Percentiles rank a stretch among this genome's conserved stretches.
These are phyloP conservation scores for Fusarium staphyleae DNA, from an alignment of 2,329 filamentous ascomycete genomes.

Conservation along the genomic window DNA sequence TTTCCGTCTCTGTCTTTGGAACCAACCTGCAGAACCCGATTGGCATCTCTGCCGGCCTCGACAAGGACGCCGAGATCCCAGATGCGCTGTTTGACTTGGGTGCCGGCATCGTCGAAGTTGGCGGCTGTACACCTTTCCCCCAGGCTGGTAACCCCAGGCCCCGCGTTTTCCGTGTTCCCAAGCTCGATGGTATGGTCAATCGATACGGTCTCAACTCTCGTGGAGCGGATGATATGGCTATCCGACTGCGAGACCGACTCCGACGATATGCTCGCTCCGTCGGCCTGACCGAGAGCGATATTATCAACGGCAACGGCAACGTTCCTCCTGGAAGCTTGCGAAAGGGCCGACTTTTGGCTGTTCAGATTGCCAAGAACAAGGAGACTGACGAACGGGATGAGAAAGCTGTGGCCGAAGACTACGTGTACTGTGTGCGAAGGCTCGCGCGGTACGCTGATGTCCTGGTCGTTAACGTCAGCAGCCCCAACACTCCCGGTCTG, in stretches of 20 bases:
- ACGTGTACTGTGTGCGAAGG: conserved; percentile 86
- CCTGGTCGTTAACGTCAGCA: conserved; percentile 97
- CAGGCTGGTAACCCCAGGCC: conserved; percentile 89
- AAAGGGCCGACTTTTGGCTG: conserved; percentile 78
- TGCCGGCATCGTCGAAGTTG: conserved; percentile 87
- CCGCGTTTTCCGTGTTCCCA: conserved; percentile 85
- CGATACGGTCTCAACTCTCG: conserved; percentile 94
- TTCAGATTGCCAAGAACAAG: conserved; percentile 98
- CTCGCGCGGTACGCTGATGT: conserved; percentile 91
- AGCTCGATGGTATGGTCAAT: conserved; percentile 89
- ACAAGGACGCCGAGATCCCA: conserved; percentile 92
- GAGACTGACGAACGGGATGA: conserved; percentile 85
- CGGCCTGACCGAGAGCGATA: conserved; percentile 73
- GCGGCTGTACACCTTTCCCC: conserved; percentile 85
- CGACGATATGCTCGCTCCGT: conserved; percentile 75
- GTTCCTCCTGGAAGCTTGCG: conserved; percentile 85
- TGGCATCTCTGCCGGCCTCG: conserved; percentile 92
- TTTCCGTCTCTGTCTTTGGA: conserved; percentile 70
- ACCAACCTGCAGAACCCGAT: conserved; percentile 82
- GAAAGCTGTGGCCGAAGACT: conserved; percentile 78
- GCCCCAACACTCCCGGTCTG: conserved; percentile 92
- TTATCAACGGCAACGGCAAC: conserved; percentile 77
- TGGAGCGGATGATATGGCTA: conserved; percentile 87
- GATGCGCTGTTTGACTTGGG: conserved; percentile 85
- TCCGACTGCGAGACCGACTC: conserved; percentile 77